Evolutionary conservation across 306 rosid genomes (phyloP), one percentile per base, ranked within the genome.

Genomic region (Cicer bijugum): DNA sequence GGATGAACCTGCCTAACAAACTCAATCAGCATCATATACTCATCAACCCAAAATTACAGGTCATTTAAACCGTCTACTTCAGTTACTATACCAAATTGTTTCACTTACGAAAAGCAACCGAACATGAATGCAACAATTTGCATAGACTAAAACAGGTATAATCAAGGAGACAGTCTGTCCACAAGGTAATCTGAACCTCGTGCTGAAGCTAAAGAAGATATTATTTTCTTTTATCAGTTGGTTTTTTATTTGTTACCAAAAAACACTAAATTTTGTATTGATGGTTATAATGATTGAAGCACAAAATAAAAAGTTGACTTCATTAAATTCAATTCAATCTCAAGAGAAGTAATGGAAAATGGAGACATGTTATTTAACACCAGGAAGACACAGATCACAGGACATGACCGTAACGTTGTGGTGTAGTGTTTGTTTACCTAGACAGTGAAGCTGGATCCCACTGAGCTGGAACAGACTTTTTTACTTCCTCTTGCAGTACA

Each of bases 391-490:
- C n/a, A 8, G 45, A 48, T 8, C 12, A 15, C 38, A 69, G 47
- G 20, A 37, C 37, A 1, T n/a, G n/a, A 59, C 43, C n/a, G 42
- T 55, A 66, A 38, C 28, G 56, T 11, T 10, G 39, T 35, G 51
- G 57, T 12, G 6, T 39, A n/a, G 53, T 37, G 53, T 39, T 74
- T 75, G 72, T 52, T 78, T 79, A 94, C 98, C 96, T 89, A 69
- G 97, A 83, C 86, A 94, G 70, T 46, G 86, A 76, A 12, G 98
- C 96, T 11, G 98, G 98, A 84, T 94, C 96, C 98, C 98, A 94
- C 50, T 75, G 86, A 61, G 98, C 84, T 10, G 98, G 98, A 82
- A 94, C 98, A 44, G 96, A 79, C 78, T 84, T 85, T 89, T 91
- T 90, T 8, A 94, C 89, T 67, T 85, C 87, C 59, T 91, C 93